Evolutionary conservation across 352 stramenopile species (phyloP), one percentile per base, ranked within the genome.

Genomic region (Pythium periplocum): DNA sequence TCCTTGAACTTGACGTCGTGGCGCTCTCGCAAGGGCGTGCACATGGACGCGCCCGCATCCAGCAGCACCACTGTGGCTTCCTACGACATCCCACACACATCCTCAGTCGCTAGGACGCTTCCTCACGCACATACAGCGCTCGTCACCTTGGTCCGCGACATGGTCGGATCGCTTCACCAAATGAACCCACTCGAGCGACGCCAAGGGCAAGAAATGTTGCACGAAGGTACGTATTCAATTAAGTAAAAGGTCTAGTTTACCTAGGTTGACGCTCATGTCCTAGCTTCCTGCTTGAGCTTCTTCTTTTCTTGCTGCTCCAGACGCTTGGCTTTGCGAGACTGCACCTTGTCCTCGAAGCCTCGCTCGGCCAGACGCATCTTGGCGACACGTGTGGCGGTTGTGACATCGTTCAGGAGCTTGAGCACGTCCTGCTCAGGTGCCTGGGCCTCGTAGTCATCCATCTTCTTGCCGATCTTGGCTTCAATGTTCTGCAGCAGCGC

Each of bases 401-500:
- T 92, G 12, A 99, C 95, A 45, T 96, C 87, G 59, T 97, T 98
- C 30, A 99, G 74, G 56, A 98, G 65, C 62, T 92, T 89, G 33
- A 99, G 77, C 47, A 98, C 96, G 44, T 98, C 81, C 40, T 98
- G 87, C 68, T 99, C 96, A 8, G 73, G 66, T 2, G 75, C 76
- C 36, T 83, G 58, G 0, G 59, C 26, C 40, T 90, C 69, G 61
- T 93, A 98, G 66, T 98, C 91, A 58, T 93, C 79, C 69, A 98
- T 86, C 53, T 90, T 75, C 57, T 96, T 86, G 51, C 87, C 87
- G 38, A 85, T 95, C 26, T 97, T 86, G 36, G 55, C 66, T 67
- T 99, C 96, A 38, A 98, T 94, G 54, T 97, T 96, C 69, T 99
- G 92, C 41, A 99, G 73, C 51, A 98, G 74, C 59, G 83, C 73